Percentiles rank a stretch among this genome's conserved stretches.
Conservation (phyloP, 2,329 filamentous ascomycete species). For the Arthrobotrys conoides region DNA sequence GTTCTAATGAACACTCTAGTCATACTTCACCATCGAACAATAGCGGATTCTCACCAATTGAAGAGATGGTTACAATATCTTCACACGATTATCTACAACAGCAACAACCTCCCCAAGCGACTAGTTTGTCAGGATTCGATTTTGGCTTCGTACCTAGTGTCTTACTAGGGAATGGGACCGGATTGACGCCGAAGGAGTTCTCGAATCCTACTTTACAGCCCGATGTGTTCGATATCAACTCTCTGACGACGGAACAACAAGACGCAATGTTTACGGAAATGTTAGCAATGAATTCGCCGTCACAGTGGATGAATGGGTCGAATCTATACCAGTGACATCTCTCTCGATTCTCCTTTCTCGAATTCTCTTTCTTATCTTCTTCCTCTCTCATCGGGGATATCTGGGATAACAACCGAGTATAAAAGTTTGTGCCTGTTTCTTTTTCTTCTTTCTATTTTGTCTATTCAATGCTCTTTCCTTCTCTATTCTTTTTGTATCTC, state of each 20-base stretch:
- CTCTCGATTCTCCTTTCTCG: not conserved
- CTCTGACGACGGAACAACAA: conserved; percentile 49
- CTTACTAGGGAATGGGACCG: not conserved
- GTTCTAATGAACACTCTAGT: conserved; percentile 45
- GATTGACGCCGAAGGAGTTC: conserved; percentile 51
- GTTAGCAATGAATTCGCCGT: conserved; percentile 56
- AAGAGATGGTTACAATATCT: conserved; percentile 50
- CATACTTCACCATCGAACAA: conserved; percentile 55
- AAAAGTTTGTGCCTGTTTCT: conserved; percentile 16
- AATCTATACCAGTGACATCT: conserved; percentile 37
- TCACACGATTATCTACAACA: conserved; percentile 45
- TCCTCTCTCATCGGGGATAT: not conserved
- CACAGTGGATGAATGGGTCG: conserved; percentile 46
- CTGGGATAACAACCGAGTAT: not conserved
- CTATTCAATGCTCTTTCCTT: not conserved
- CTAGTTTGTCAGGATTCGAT: conserved; percentile 37
- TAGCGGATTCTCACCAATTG: conserved; percentile 47
- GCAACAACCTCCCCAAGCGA: conserved; percentile 23
- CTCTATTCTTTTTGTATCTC: conserved; percentile 1
- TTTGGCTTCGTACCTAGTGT: conserved; percentile 38
- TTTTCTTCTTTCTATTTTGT: not conserved
- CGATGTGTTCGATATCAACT: conserved; percentile 49
- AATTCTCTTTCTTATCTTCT: not conserved
- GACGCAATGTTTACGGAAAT: conserved; percentile 59
- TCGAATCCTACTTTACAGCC: conserved; percentile 36